A percentile compares a stretch with the other conserved stretches of the same genome.
These are phyloP conservation scores for Cicer yamashitae DNA, from an alignment of 306 rosid species.

Conservation along the genomic window DNA sequence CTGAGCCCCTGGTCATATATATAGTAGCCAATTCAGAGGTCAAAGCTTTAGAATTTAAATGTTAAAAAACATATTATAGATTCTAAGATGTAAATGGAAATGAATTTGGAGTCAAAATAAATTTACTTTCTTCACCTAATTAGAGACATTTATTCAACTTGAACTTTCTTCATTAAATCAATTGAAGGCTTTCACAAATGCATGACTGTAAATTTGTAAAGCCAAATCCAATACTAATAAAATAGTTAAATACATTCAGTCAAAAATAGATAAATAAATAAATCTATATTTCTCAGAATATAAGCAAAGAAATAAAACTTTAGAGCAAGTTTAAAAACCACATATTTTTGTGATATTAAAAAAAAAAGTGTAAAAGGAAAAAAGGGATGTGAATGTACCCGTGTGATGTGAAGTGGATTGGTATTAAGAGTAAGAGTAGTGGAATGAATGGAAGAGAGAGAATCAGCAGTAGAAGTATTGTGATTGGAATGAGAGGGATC, in stretches of 20 bases:
- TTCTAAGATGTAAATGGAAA: no score
- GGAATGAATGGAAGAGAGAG: slow-evolving; percentile 53
- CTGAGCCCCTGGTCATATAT: no score
- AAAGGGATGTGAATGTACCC: slow-evolving; percentile 50
- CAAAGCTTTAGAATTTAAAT: no score
- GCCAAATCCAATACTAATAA: neutral
- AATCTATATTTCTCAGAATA: neutral
- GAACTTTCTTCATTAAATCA: slow-evolving; percentile 14
- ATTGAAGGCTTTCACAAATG: neutral
- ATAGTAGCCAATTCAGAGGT: no score
- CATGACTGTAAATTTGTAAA: no score
- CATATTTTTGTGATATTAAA: no score
- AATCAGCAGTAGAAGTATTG: neutral
- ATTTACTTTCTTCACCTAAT: no score
- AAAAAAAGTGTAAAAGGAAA: neutral
- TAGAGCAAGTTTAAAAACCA: no score
- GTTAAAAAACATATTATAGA: no score
- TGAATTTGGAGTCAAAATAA: no score
- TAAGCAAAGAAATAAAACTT: neutral
- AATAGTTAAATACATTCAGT: neutral
- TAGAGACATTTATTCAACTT: no score
- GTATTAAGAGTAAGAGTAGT: slow-evolving; percentile 17
- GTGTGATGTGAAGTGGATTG: slow-evolving; percentile 52
- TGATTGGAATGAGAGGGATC: slow-evolving; percentile 49
- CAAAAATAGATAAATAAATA: neutral